Base-by-base conservation (phyloP, 139 green algal genomes). In the Mychonastes homosphaera region DNA sequence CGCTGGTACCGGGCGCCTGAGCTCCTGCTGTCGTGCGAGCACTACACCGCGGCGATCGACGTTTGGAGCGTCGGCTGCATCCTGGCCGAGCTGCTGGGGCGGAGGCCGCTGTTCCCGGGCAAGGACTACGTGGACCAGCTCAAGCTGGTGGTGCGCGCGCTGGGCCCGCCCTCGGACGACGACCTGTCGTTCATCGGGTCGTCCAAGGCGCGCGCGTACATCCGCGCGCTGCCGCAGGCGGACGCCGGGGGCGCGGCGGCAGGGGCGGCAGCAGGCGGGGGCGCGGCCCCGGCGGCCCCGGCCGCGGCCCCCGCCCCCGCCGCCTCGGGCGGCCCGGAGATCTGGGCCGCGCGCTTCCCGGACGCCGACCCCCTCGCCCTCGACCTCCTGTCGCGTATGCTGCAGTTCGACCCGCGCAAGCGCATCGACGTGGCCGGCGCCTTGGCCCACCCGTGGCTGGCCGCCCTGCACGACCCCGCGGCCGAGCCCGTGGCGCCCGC, bases 71-170 rank as follows among this genome's bases (percentile, higher is more conserved):
- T 95, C 24, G 89, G 89, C 45, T 97, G 89, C 79, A 95, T 97
- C 65, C 64, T 95, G 55, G 87, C 79, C 0, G 89, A 97, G 84
- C 77, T 97, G 64, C 69, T 97, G 54, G 76, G 78, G 8, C 69
- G 89, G 33, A 83, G 81, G 66, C 83, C 87, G 16, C 74, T 96
- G n/a, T 87, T 73, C 58, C 65, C 65, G 7, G 65, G 65, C 23
- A 88, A 85, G 69, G 87, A 96, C 71, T 95, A 94, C 66, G 83
- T 97, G 34, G 80, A 97, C 59, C 89, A 95, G 77, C 79, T 97
- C 47, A 87, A 88, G 63, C 74, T 94, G 6, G 95, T 96, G 60
- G 79, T 97, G 56, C 74, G 84, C 57, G 82, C 75, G 3, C 77
- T 98, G 51, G 92, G 92, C 27, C 82, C 81, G 10, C 92, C 92